phyloP scores from a whole-genome alignment of 2,329 filamentous ascomycete genomes.

The Colletotrichum lindemuthianum region DNA sequence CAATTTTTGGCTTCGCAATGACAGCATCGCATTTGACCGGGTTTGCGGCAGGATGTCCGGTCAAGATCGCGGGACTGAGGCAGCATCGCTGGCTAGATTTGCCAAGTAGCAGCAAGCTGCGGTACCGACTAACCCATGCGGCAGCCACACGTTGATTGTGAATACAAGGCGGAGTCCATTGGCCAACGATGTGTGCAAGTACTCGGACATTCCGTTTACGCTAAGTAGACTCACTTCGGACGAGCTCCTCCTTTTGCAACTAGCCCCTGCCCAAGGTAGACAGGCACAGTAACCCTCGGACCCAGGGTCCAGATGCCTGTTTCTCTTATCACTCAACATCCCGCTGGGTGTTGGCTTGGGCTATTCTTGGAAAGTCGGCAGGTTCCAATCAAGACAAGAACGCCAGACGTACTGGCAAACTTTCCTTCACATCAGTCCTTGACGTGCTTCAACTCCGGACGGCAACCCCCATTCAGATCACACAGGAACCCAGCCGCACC shows the following conservation, averaged over 20 bases:
- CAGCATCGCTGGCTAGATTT: background rate
- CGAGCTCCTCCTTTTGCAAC: background rate
- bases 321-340: background rate
- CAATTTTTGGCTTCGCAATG: background rate
- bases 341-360: background rate
- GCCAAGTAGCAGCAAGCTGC: background rate
- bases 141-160: conserved; percentile 4
- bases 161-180: too few relatives aligned
- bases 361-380: conserved; percentile 6
- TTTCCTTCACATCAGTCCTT: background rate
- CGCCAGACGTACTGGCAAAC: conserved; percentile 2
- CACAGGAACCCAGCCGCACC: too few relatives aligned
- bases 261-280: too few relatives aligned
- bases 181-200: background rate
- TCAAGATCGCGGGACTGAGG: too few relatives aligned
- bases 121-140: background rate
- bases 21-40: too few relatives aligned
- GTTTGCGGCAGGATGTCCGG: too few relatives aligned
- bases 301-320: background rate
- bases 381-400: conserved; percentile 7
- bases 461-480: too few relatives aligned
- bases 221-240: background rate
- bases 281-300: background rate
- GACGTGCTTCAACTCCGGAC: background rate
- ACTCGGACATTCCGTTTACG: background rate